A percentile compares a stretch with the other conserved stretches of the same genome.
phyloP scores from a whole-genome alignment of 495 filamentous ascomycete species.

The Hypomontagnella submonticulosa region DNA sequence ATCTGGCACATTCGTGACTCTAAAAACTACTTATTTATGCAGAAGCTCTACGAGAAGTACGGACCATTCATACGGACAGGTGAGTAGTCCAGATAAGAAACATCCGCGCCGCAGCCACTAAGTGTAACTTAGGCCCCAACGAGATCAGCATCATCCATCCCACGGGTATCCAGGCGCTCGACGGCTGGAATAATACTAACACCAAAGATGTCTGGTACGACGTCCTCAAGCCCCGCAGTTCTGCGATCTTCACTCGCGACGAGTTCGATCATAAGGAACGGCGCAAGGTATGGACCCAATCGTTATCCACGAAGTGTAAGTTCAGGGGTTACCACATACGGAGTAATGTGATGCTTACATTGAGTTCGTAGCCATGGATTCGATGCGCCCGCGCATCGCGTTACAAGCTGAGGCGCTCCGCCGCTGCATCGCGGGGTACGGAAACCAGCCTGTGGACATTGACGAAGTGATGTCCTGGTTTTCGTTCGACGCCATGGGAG shows the following conservation, averaged over 20 bases:
- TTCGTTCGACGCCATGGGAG: slow-evolving; percentile 12
- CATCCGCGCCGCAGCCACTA: background rate
- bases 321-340: background rate
- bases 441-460: slow-evolving; percentile 14
- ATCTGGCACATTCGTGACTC: slow-evolving; percentile 44
- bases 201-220: slow-evolving; percentile 61
- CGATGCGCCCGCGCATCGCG: slow-evolving; percentile 25
- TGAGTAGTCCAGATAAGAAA: slow-evolving; percentile 3
- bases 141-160: slow-evolving; percentile 52
- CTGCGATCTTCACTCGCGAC: slow-evolving; percentile 54
- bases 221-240: slow-evolving; percentile 50
- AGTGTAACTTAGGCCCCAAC: slow-evolving; percentile 40
- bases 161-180: slow-evolving; percentile 43
- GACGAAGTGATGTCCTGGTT: slow-evolving; percentile 33
- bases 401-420: slow-evolving; percentile 13
- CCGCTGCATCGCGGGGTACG: slow-evolving; percentile 12
- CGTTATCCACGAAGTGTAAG: slow-evolving; percentile 44
- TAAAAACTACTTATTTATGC: slow-evolving; percentile 52
- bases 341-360: background rate
- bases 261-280: slow-evolving; percentile 40
- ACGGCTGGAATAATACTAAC: slow-evolving; percentile 47
- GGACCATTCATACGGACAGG: slow-evolving; percentile 58
- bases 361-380: slow-evolving; percentile 16
- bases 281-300: slow-evolving; percentile 50
- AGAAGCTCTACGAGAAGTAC: slow-evolving; percentile 51